Evolutionary conservation across 148 eudicot species (phyloP), one percentile per base, ranked within the genome.

Genomic region (Polygonum maritimum): DNA sequence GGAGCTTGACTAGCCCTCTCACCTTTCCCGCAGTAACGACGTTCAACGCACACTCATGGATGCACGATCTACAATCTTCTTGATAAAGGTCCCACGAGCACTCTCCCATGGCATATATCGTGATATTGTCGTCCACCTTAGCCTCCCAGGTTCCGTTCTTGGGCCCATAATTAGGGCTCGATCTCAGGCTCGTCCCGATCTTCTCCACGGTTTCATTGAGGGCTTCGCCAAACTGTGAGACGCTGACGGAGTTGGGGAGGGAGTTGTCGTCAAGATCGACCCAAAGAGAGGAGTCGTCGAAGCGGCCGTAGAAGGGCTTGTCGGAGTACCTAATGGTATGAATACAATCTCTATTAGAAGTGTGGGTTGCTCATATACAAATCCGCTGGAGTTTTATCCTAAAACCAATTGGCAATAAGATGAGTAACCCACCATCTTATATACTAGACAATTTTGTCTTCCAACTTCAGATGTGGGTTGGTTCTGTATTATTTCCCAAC

Each of bases 1-100:
- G 81, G 8, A 52, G 38, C 62, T 76, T 36, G 21, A 76, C 79
- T 58, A 77, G 39, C 7, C 78, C 79, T 33, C 87, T 83, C 26
- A 39, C 33, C 31, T 40, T 57, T 19, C 74, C 40, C 0, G 21
- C 0, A 4, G 78, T n/a, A n/a, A n/a, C 74, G 36, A 77, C 35
- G 13, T 3, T n/a, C 16, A 0, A 7, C 36, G 80, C 65, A 3
- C 81, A 82, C 9, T 51, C 4, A 41, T 75, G 78, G 1, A 85
- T 71, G 63, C 90, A 87, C 36, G 51, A 21, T 2, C n/a, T 48
- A 38, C 90, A 86, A 0, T 84, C 74, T 1, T 0, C 12, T 15
- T 52, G 15, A 7, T 65, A 26, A n/a, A 88, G 76, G 60, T 88
- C 89, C 15, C 87, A 87, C 10, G 87, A 80, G 75, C 91, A 88